Base-by-base conservation (phyloP, 176 grass and related monocot genomes). In the Pontederia paniculata region DNA sequence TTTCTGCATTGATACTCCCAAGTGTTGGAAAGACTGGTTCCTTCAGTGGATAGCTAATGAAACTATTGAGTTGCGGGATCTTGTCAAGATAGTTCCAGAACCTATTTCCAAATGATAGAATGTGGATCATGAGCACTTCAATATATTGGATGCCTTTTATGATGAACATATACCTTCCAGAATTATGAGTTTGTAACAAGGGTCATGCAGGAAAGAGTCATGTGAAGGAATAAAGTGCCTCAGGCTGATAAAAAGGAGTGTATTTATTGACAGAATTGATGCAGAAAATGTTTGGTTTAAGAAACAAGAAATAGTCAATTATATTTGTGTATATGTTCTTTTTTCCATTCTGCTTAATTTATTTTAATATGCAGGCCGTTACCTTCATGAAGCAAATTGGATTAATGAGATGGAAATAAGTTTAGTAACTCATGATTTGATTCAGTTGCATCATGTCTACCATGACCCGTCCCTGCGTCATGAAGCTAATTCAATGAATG, bases 351-450 rank as follows among this genome's bases (percentile, higher is more conserved):
- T 58, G 45, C 45, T 9, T 11, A 57, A 13, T 17, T 4, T 7
- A 28, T 22, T 56, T 2, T 42, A 52, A 43, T 20, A 14, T 54
- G 17, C 51, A 98, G 94, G 87, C 84, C 45, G 91, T 98, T 98
- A 9, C 83, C 87, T 98, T 57, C 75, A 98, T 5, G 86, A 98
- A 76, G 94, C 94, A 49, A 98, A 98, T 14, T 98, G 94, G 94
- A 98, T 98, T 87, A 91, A 84, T 82, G 86, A 88, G 67, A 93
- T 93, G 94, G 94, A 98, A 66, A 98, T 98, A 51, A 88, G 80
- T 72, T 93, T 98, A 21, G 91, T 9, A 86, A 98, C 54, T 88
- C 94, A 8, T 98, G 94, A 86, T 98, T 98, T 56, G 94, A 98
- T 79, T 83, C 87, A 0, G 87, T 98, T 66, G 87, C 91, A 2